Base-by-base conservation (phyloP, 345 rosid genomes). In the Trapa bicornis region DNA sequence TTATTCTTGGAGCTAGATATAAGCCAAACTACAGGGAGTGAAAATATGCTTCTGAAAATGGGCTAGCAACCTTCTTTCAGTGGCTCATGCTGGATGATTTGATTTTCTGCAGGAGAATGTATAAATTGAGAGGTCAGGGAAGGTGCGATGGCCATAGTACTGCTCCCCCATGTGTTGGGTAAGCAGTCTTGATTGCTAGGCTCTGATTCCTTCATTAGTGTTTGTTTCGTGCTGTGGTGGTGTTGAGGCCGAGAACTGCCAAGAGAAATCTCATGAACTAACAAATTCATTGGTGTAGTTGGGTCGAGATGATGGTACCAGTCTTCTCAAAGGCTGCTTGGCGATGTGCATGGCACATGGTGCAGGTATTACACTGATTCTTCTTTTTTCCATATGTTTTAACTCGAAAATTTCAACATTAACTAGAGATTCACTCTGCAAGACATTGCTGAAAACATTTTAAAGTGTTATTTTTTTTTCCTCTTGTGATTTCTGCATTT, bases 271-370 rank as follows among this genome's bases (percentile, higher is more conserved):
- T 41, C 37, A 22, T 62, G 56, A 53, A 38, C 12, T 50, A 22
- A 13, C 47, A 10, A 47, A 68, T 65, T 66, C 35, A 69, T 33
- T 73, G 70, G 1, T 77, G 81, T 75, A 93, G 98, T 57, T 93
- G 98, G 98, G 98, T 93, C 43, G 98, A 90, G 79, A 83, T 93
- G 87, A 93, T 93, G 98, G 96, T 92, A 37, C 98, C 98, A 36
- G 98, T 93, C 8, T 93, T 93, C 81, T 93, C 98, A 1, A 85
- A 79, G 77, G 81, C 83, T 61, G 92, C 98, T 4, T 93, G 98
- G 98, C 81, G 84, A 71, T 93, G 98, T 77, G 75, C 81, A 7
- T 93, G 97, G 97, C 74, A 88, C 79, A 88, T 93, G 98, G 76
- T 93, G 75, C 97, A 93, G 96, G 98, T 90, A 81, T n/a, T 29